Evolutionary conservation across 306 rosid genomes (phyloP).

Genomic region (Malus orientalis): DNA sequence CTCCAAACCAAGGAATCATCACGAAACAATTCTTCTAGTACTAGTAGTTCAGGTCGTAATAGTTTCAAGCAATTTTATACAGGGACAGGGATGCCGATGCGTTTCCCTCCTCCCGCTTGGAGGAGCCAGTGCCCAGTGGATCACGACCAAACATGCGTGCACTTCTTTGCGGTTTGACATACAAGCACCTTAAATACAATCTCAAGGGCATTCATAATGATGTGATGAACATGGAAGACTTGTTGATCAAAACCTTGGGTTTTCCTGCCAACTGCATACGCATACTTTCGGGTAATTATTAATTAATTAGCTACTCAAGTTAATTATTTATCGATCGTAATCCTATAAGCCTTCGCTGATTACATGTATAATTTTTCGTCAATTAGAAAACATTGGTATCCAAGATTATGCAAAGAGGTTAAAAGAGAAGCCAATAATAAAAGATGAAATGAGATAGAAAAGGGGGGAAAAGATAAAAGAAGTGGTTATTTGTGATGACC

Average conservation of each 20-base stretch:
- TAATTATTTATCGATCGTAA: too few species aligned
- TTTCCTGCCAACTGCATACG: constrained; percentile 42
- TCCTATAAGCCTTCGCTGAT: too few species aligned
- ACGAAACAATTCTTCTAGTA: neutral
- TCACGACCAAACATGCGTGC: constrained; percentile 44
- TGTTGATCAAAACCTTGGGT: constrained; percentile 31
- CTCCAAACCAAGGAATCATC: neutral
- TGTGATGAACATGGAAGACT: constrained; percentile 40
- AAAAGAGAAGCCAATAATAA: too few species aligned
- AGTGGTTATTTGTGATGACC: too few species aligned
- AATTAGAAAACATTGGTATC: too few species aligned
- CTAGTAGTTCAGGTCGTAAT: neutral
- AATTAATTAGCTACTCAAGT: neutral
- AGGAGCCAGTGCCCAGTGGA: neutral
- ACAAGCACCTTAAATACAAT: constrained; percentile 34
- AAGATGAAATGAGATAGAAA: too few species aligned
- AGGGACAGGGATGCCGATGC: neutral
- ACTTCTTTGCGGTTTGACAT: constrained; percentile 70
- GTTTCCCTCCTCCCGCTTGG: neutral
- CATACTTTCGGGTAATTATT: constrained; percentile 57
- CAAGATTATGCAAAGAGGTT: too few species aligned
- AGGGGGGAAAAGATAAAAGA: too few species aligned
- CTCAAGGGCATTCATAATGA: constrained; percentile 68
- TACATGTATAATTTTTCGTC: too few species aligned
- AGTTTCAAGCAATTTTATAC: neutral